Evolutionary conservation across 768 basidiomycete species (phyloP).

Genomic region (Lactarius quietus): DNA sequence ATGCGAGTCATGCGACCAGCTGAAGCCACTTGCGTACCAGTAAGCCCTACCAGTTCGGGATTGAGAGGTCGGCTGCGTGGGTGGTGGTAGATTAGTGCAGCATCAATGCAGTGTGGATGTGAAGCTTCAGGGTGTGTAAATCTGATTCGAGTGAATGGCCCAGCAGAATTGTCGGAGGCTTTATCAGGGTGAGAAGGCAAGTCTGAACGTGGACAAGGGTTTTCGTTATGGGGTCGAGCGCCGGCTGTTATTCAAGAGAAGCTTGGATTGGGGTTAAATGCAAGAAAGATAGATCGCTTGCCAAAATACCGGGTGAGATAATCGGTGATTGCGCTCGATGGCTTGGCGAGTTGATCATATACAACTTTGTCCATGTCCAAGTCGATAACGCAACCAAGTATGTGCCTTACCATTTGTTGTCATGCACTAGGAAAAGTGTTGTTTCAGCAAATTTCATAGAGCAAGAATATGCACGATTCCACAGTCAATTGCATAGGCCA

Average conservation of each 20-base stretch:
- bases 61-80: too few relatives aligned
- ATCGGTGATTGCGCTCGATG: slow-evolving; percentile 76
- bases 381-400: slow-evolving; percentile 72
- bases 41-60: too few relatives aligned
- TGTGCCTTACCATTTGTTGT: slow-evolving; percentile 32
- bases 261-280: slow-evolving; percentile 37
- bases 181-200: slow-evolving; percentile 47
- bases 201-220: slow-evolving; percentile 76
- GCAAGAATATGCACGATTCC: too few relatives aligned
- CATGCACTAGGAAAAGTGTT: too few relatives aligned
- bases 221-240: slow-evolving; percentile 65
- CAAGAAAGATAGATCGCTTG: not conserved
- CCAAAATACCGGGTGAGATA: slow-evolving; percentile 76
- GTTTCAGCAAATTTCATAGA: too few relatives aligned
- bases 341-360: slow-evolving; percentile 89
- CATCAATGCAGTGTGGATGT: too few relatives aligned
- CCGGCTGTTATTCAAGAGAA: slow-evolving; percentile 94
- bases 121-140: too few relatives aligned
- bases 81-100: too few relatives aligned
- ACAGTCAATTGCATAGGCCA: too few relatives aligned
- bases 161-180: slow-evolving; percentile 71
- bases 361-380: slow-evolving; percentile 64
- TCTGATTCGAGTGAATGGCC: slow-evolving; percentile 97
- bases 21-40: slow-evolving; percentile 80
- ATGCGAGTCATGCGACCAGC: too few relatives aligned